Conservation (phyloP, 2,329 filamentous ascomycete species). For the Fulvia fulva region DNA sequence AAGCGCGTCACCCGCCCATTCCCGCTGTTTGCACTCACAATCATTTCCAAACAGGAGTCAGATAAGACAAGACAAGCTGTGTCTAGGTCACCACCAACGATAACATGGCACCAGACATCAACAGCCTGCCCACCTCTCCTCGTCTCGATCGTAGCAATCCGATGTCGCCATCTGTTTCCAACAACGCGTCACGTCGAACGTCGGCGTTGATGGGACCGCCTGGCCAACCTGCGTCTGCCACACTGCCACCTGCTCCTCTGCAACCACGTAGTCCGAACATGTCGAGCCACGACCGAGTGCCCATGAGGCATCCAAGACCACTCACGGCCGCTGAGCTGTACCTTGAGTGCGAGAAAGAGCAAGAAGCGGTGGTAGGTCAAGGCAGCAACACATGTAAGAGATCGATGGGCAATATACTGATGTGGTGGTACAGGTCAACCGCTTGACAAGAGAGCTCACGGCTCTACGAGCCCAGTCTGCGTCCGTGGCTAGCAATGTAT, state of each 20-base stretch:
- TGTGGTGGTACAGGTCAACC: constrained; percentile 67
- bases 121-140: constrained; percentile 40
- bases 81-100: not conserved
- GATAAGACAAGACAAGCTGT: not conserved
- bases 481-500: constrained; percentile 57
- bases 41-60: not conserved
- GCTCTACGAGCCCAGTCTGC: constrained; percentile 68
- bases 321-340: constrained; percentile 87
- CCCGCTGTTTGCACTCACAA: not conserved
- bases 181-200: constrained; percentile 18
- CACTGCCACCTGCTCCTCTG: constrained; percentile 2
- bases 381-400: not conserved
- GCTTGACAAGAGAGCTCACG: constrained; percentile 81
- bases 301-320: constrained; percentile 79
- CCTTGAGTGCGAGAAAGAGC: constrained; percentile 86
- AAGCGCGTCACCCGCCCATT: not conserved
- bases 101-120: constrained; percentile 49
- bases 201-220: constrained; percentile 25
- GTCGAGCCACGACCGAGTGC: constrained; percentile 38
- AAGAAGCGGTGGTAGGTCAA: constrained; percentile 76
- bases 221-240: constrained; percentile 24
- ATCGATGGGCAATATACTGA: not conserved
- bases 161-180: constrained; percentile 13
- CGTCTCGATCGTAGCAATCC: constrained; percentile 32
- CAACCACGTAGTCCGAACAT: constrained; percentile 21